Base-by-base conservation (phyloP, 495 filamentous ascomycete species). In the Podospora pseudocomata region DNA sequence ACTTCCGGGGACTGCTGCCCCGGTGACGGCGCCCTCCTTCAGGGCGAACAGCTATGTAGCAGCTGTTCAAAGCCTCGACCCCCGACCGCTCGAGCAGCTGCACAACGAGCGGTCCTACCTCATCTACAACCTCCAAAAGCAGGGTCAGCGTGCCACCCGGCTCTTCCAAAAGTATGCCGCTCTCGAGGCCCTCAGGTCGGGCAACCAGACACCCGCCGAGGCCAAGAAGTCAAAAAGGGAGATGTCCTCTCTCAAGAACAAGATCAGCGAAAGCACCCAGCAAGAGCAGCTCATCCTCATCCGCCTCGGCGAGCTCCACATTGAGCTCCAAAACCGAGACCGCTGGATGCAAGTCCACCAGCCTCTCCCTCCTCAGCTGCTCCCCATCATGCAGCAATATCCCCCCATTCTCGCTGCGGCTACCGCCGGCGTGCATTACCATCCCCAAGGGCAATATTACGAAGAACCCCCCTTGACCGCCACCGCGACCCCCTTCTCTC, bases 101-200 rank as follows among this genome's bases (percentile, higher is more conserved):
- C 72, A 82, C 64, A 66, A 69, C 9, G 82, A 86, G 65, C 73
- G 77, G 1, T 23, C 73, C 1, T 82, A 80, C 68, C 80, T 84
- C 15, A 54, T 78, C 1, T 68, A 74, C 26, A 72, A 65, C 65
- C 74, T 84, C 1, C 78, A 81, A n/a, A 68, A 67, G 16, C 76
- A 82, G 34, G 77, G 76, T 57, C 34, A 63, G 13, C 72, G 70
- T 6, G 77, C 81, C 1, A 70, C 71, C 0, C 68, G 75, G 4
- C 67, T 82, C 7, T 76, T 79, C 23, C 32, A 68, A n/a, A 66
- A 63, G 18, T 75, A 81, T 39, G 74, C 71, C 5, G 71, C 66
- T 0, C 61, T 73, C 18, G 77, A 80, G 49, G 73, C 71, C 15
- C 59, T 70, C 6, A 68, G 78, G 7, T 16, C 64, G 19, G 27